Conservation (phyloP, 345 rosid genomes). For the Cardamine resedifolia region DNA sequence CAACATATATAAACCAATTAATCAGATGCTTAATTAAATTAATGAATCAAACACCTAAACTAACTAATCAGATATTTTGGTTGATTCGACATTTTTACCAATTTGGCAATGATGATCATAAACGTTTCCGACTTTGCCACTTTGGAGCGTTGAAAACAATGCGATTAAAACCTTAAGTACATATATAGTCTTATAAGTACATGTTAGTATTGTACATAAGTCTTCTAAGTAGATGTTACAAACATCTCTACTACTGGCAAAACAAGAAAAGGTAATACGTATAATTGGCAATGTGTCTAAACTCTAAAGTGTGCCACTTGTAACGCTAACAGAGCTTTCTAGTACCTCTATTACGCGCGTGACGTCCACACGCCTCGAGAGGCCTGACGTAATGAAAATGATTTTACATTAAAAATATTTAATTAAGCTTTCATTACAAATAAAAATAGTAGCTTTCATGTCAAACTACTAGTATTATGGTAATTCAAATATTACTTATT, state of each 20-base stretch:
- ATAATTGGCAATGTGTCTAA: conserved; percentile 22
- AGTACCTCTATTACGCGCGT: conserved; percentile 15
- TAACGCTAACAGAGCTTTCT: conserved; percentile 23
- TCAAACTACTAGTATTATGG: conserved; percentile 2
- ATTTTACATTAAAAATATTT: conserved; percentile 4
- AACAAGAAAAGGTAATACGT: conserved; percentile 12
- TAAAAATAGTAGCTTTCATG: neutral
- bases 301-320: conserved; percentile 37
- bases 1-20: neutral
- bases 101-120: conserved; percentile 15
- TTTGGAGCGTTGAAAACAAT: conserved; percentile 7
- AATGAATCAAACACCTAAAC: neutral
- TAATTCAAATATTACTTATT: too few relatives aligned
- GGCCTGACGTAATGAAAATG: conserved; percentile 27
- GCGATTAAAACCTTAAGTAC: neutral
- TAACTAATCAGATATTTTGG: neutral
- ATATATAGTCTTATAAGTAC: too few relatives aligned
- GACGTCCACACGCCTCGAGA: conserved; percentile 19
- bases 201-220: too few relatives aligned
- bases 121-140: neutral
- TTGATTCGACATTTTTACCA: conserved; percentile 1
- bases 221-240: neutral
- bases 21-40: neutral
- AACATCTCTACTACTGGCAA: neutral
- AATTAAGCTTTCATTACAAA: neutral